phyloP scores from a whole-genome alignment of 2,329 filamentous ascomycete genomes.

The Stylonectria norvegica region DNA sequence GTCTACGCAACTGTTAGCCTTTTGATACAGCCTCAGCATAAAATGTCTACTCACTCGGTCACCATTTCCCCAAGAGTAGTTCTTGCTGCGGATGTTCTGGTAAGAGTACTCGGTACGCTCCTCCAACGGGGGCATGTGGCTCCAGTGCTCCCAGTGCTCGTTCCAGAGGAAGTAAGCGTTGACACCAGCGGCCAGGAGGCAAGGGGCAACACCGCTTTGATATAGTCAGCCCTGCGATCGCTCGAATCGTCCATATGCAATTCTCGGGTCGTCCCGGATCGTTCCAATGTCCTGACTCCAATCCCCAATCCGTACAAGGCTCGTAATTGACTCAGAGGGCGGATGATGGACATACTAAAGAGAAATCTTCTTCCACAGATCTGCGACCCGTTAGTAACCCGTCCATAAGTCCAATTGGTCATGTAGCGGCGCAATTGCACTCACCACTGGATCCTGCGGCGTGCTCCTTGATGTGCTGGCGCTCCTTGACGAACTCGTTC shows the following conservation, averaged over 20 bases:
- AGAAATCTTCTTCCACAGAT: conserved; percentile 93
- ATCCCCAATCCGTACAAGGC: no score
- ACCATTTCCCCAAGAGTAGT: conserved; percentile 91
- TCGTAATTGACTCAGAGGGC: conserved; percentile 27
- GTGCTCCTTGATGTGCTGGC: conserved; percentile 85
- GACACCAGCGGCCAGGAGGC: conserved; percentile 64
- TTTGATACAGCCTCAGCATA: background rate
- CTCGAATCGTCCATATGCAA: conserved; percentile 1
- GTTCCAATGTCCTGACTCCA: conserved; percentile 16
- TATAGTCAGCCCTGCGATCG: conserved; percentile 18
- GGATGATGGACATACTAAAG: conserved; percentile 72
- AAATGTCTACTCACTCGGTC: conserved; percentile 67
- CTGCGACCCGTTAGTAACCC: conserved; percentile 48
- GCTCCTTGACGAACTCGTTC: conserved; percentile 92
- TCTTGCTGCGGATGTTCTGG: conserved; percentile 97
- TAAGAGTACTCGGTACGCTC: conserved; percentile 92
- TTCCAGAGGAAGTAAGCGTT: conserved; percentile 92
- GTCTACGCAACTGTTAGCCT: conserved; percentile 46
- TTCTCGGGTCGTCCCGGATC: background rate
- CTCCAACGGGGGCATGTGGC: conserved; percentile 79
- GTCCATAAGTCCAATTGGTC: conserved; percentile 17
- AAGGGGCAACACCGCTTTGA: conserved; percentile 69
- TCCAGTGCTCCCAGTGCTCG: conserved; percentile 96
- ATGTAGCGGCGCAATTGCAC: conserved; percentile 33
- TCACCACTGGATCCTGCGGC: conserved; percentile 78